Conservation (phyloP, 2,329 filamentous ascomycete genomes). For the Aspergillus sclerotialis region DNA sequence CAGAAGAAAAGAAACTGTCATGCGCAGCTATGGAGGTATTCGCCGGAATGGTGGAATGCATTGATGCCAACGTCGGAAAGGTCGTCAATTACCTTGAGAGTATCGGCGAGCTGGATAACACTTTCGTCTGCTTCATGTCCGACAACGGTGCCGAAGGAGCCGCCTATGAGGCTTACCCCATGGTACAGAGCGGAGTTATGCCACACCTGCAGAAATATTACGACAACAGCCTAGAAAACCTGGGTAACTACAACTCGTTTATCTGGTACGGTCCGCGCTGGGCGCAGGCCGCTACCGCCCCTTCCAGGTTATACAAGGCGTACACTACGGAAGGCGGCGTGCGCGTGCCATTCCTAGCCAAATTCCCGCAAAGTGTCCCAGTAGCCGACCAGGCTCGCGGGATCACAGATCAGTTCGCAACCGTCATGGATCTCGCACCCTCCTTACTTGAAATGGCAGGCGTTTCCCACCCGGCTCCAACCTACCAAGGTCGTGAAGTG, state of each 20-base stretch:
- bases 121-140: constrained; percentile 57
- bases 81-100: constrained; percentile 50
- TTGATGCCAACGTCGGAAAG: constrained; percentile 55
- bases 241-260: constrained; percentile 52
- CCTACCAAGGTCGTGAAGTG: constrained; percentile 44
- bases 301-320: constrained; percentile 43
- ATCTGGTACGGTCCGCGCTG: constrained; percentile 56
- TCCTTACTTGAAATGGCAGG: constrained; percentile 38
- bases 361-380: constrained; percentile 26
- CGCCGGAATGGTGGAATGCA: constrained; percentile 58
- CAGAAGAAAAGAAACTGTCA: constrained; percentile 35
- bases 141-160: constrained; percentile 59
- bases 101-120: constrained; percentile 56
- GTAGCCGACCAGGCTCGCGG: constrained; percentile 19
- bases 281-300: constrained; percentile 49
- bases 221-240: constrained; percentile 51
- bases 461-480: constrained; percentile 46
- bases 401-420: constrained; percentile 48
- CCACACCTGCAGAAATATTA: constrained; percentile 52
- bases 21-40: constrained; percentile 54
- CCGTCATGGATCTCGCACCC: constrained; percentile 47
- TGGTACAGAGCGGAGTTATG: constrained; percentile 49
- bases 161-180: constrained; percentile 52
- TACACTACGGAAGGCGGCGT: constrained; percentile 47
- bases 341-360: constrained; percentile 47